Conservation (phyloP, 2,329 filamentous ascomycete species). For the Pyricularia sp. region DNA sequence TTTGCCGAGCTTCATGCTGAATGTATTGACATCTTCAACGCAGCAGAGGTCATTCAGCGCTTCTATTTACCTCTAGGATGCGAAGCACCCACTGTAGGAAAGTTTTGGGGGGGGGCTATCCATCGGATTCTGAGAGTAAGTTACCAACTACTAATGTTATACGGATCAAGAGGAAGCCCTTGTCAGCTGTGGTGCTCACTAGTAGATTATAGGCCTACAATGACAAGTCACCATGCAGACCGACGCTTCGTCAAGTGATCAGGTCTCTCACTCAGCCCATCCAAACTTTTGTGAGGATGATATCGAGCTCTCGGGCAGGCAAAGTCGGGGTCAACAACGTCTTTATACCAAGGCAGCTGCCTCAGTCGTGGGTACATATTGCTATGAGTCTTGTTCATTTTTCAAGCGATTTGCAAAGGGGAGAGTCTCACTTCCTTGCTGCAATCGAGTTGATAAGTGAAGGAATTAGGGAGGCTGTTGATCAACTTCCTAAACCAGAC, state of each 20-base stretch:
- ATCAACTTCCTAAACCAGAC: slow-evolving; percentile 17
- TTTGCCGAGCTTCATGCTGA: too few species aligned
- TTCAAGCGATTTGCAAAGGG: slow-evolving; percentile 6
- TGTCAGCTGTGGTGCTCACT: background rate
- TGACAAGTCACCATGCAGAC: background rate
- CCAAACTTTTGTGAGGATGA: slow-evolving; percentile 23
- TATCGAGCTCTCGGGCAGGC: slow-evolving; percentile 14
- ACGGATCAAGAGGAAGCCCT: background rate
- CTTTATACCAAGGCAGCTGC: slow-evolving; percentile 24
- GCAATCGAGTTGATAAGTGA: slow-evolving; percentile 20
- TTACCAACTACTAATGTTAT: background rate
- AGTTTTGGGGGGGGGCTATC: slow-evolving; percentile 39
- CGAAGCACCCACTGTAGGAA: slow-evolving; percentile 25
- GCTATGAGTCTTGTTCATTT: slow-evolving; percentile 25
- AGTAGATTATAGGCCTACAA: background rate
- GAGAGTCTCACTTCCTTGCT: slow-evolving; percentile 18
- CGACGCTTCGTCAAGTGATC: slow-evolving; percentile 8
- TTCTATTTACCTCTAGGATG: slow-evolving; percentile 30
- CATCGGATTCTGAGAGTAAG: background rate
- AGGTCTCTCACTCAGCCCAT: slow-evolving; percentile 22
- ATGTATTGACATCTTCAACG: too few species aligned
- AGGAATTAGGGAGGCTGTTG: slow-evolving; percentile 27
- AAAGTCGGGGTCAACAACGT: slow-evolving; percentile 18
- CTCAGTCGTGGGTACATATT: slow-evolving; percentile 31
- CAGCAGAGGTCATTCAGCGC: slow-evolving; percentile 26